Percentiles rank a stretch among this genome's conserved stretches.
These are phyloP conservation scores for Diaporthe helianthi DNA, from an alignment of 2,329 filamentous ascomycete genomes.

Conservation along the genomic window DNA sequence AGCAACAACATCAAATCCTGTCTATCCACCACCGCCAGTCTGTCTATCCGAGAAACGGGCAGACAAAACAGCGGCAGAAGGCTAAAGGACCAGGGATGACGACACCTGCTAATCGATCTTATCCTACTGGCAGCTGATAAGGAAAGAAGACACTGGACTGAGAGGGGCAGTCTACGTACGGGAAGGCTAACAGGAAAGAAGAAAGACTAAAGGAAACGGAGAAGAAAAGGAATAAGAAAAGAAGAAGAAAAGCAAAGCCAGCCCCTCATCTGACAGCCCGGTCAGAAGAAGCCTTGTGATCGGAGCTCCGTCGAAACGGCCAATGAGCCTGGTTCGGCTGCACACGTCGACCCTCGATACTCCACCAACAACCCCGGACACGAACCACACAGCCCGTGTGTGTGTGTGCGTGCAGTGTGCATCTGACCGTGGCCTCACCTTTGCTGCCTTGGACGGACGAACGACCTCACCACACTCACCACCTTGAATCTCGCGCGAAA, in stretches of 20 bases:
- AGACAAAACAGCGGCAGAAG: background rate
- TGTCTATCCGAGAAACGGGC: background rate
- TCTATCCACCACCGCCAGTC: background rate
- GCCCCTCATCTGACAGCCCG: conserved; percentile 17
- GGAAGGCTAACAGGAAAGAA: background rate
- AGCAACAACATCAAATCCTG: background rate
- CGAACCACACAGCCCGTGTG: background rate
- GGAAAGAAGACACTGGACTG: background rate
- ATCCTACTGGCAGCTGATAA: conserved; percentile 2
- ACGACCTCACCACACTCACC: background rate
- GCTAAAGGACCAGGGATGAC: background rate
- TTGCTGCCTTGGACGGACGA: background rate
- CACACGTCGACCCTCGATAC: background rate
- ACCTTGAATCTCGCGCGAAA: background rate
- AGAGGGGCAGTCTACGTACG: background rate
- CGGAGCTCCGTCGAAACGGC: conserved; percentile 1
- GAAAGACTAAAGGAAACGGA: background rate
- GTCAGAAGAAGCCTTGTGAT: background rate
- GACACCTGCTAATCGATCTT: background rate
- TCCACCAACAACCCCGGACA: conserved; percentile 7
- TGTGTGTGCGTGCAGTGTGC: background rate
- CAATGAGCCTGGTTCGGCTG: background rate
- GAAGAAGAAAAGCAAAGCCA: background rate
- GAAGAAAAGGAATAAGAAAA: background rate
- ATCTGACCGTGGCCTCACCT: background rate